Evolutionary conservation across 768 basidiomycete genomes (phyloP), one percentile per base, ranked within the genome.

Genomic region (Tricholoma terreum): DNA sequence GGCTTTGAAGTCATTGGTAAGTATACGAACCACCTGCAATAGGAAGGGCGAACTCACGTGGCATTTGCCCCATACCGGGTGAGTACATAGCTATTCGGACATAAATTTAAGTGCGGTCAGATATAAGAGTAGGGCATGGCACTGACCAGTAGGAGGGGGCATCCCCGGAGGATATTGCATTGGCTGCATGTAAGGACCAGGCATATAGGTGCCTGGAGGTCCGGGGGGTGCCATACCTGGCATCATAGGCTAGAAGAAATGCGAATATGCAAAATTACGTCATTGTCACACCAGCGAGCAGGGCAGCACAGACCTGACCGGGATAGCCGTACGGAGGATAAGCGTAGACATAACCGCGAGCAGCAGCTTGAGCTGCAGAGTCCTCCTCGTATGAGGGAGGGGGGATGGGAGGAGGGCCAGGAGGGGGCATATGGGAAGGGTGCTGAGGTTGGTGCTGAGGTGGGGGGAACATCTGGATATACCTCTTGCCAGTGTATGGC

Each of bases 401-500:
- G 1, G 87, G 83, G 61, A 89, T 82, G 4, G 85, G 84, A 6
- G 85, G 85, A 0, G 86, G 86, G 17, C 78, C 84, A 21, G 86
- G 85, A 21, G 84, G 86, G 11, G 77, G 77, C 74, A 89, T 84
- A 61, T 86, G 87, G 24, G 83, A 75, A 14, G 84, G 78, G 57
- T 82, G 87, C 52, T 82, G 84, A 19, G 77, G 83, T 42, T 80
- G 79, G 49, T 78, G 84, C 30, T 78, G 80, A 15, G 79, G 73
- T 1, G 82, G 76, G 5, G 89, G 90, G 77, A 90, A 94, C 81
- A 91, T 81, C 58, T 80, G 77, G 60, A 83, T 80, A 71, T 91
- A 93, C 34, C 92, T 85, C 73, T 95, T 94, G 69, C 94, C 94
- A 61, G 74, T 87, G 73, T 91, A 98, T 17, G 91, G 89, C 95